These are phyloP conservation scores for Pythium aphanidermatum DNA, from an alignment of 352 stramenopile genomes.

Conservation along the genomic window DNA sequence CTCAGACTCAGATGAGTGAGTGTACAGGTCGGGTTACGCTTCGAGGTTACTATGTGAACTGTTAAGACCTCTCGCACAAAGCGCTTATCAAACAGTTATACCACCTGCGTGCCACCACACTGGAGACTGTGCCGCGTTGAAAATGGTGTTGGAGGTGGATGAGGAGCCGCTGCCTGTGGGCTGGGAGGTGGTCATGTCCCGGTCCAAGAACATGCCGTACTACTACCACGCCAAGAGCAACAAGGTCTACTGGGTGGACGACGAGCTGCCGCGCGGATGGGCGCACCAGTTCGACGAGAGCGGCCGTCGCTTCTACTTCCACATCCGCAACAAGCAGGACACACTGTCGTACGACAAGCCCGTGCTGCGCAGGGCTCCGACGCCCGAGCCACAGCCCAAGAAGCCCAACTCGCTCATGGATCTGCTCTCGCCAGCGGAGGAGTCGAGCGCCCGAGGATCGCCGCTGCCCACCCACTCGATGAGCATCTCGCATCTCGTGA, in stretches of 20 bases:
- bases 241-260: constrained; percentile 82
- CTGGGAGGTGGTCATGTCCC: constrained; percentile 77
- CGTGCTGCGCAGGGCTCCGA: constrained; percentile 25
- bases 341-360: constrained; percentile 75
- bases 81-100: too few species aligned
- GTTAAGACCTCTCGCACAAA: too few species aligned
- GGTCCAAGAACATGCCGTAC: constrained; percentile 81
- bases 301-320: constrained; percentile 61
- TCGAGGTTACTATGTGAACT: too few species aligned
- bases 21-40: too few species aligned
- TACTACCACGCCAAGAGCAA: constrained; percentile 75
- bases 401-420: constrained; percentile 79
- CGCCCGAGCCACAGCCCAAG: constrained; percentile 29
- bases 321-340: constrained; percentile 60
- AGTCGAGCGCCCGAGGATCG: too few species aligned
- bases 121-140: not conserved
- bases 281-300: constrained; percentile 70
- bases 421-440: constrained; percentile 43
- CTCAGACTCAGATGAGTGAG: too few species aligned
- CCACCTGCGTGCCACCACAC: too few species aligned
- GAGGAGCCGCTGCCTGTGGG: constrained; percentile 57
- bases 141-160: constrained; percentile 40
- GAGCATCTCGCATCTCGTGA: constrained; percentile 57
- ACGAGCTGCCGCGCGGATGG: constrained; percentile 75
- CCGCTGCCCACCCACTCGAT: constrained; percentile 29